Evolutionary conservation across 163 green algal genomes (phyloP).

Genomic region (Picocystis sp.): DNA sequence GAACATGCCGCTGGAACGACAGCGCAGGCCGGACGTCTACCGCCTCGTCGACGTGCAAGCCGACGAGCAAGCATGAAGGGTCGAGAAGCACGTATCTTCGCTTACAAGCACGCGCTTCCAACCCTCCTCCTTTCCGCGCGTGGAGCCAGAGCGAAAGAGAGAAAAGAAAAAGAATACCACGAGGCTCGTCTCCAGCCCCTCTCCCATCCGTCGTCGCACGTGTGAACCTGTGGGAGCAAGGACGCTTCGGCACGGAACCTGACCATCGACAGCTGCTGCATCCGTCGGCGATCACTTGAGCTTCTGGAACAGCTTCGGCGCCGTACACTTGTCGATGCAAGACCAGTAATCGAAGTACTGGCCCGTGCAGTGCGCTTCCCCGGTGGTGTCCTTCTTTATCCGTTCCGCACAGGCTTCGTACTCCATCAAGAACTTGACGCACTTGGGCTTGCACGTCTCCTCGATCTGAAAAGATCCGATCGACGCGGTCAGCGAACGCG

Average conservation of each 20-base stretch:
- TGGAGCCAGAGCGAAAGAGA: too few relatives aligned
- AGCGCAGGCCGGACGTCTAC: slow-evolving; percentile 72
- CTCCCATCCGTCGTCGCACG: too few relatives aligned
- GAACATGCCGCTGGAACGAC: slow-evolving; percentile 62
- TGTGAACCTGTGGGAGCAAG: too few relatives aligned
- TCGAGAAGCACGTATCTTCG: too few relatives aligned
- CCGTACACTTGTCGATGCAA: slow-evolving; percentile 60
- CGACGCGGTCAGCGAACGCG: too few relatives aligned
- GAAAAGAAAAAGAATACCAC: too few relatives aligned
- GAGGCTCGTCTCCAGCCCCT: too few relatives aligned
- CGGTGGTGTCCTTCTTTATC: slow-evolving; percentile 67
- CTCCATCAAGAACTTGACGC: slow-evolving; percentile 45
- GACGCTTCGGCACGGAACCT: too few relatives aligned
- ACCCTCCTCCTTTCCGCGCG: too few relatives aligned
- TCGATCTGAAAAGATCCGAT: slow-evolving; percentile 33
- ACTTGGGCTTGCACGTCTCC: slow-evolving; percentile 63
- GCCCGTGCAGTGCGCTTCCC: slow-evolving; percentile 85
- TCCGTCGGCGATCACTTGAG: slow-evolving; percentile 5
- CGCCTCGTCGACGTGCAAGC: slow-evolving; percentile 32
- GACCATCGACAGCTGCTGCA: too few relatives aligned
- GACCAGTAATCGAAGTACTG: slow-evolving; percentile 85
- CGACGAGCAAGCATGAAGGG: too few relatives aligned
- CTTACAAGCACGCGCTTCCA: too few relatives aligned
- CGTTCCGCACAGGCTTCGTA: slow-evolving; percentile 78
- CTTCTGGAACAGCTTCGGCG: slow-evolving; percentile 9